A percentile compares a stretch with the other conserved stretches of the same genome.
These are phyloP conservation scores for Antitrichia curtipendula DNA, from an alignment of 225 moss, liverwort and hornwort species.

Conservation along the genomic window DNA sequence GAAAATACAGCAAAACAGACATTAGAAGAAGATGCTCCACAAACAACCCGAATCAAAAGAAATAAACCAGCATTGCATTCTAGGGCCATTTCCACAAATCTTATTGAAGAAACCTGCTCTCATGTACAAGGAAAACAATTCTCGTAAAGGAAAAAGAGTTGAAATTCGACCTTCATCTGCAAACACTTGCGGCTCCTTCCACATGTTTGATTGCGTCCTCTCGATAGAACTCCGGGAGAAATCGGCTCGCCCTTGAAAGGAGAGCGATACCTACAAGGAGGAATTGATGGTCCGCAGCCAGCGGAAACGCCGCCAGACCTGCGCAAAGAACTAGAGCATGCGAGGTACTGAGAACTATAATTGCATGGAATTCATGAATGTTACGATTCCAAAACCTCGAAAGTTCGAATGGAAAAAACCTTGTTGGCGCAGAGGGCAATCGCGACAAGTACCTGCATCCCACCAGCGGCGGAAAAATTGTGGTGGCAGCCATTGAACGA, in stretches of 20 bases:
- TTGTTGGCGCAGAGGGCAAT: neutral
- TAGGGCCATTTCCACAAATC: neutral
- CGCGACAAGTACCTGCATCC: conserved; percentile 1
- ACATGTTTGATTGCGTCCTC: neutral
- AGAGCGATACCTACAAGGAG: neutral
- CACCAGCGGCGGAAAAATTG: neutral
- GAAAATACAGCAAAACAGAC: neutral
- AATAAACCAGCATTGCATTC: neutral
- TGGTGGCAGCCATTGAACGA: conserved; percentile 11
- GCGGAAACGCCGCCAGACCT: neutral
- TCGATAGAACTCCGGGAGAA: neutral
- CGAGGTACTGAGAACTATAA: neutral
- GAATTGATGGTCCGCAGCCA: neutral
- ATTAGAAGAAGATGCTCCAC: neutral
- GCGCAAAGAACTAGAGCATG: neutral
- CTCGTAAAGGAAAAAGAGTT: neutral
- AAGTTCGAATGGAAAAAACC: neutral
- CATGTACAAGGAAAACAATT: neutral
- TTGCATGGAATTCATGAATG: neutral
- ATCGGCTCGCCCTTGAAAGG: neutral
- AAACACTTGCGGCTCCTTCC: neutral
- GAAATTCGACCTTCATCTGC: conserved; percentile 3
- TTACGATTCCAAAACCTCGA: neutral
- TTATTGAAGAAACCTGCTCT: neutral
- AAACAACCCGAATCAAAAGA: neutral